Conservation (phyloP, 2,329 filamentous ascomycete genomes). For the Stagonosporopsis chrysanthemi region DNA sequence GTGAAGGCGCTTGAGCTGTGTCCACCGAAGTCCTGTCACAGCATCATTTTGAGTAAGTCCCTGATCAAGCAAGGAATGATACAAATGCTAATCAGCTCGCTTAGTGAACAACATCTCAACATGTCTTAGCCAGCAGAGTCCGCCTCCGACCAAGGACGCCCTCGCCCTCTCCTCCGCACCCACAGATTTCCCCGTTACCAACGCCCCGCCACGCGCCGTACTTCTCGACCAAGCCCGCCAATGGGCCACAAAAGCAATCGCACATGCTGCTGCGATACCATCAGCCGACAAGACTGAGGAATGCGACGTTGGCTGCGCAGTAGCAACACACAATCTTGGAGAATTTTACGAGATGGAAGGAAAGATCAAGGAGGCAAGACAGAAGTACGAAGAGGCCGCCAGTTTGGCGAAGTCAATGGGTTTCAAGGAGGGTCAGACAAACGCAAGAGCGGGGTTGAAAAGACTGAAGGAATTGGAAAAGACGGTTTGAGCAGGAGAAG, state of each 20-base stretch:
- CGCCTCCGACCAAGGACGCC: constrained; percentile 37
- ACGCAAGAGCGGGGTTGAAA: constrained; percentile 52
- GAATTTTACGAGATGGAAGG: constrained; percentile 82
- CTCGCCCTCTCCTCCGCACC: constrained; percentile 44
- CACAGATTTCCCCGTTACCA: constrained; percentile 46
- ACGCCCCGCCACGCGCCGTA: constrained; percentile 62
- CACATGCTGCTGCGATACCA: constrained; percentile 69
- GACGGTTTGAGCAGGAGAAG: neutral
- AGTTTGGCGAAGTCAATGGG: constrained; percentile 61
- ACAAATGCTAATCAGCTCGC: constrained; percentile 16
- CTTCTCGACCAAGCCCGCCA: constrained; percentile 74
- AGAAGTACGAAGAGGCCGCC: constrained; percentile 73
- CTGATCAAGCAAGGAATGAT: neutral
- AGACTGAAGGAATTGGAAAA: constrained; percentile 42
- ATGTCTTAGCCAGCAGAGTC: constrained; percentile 72
- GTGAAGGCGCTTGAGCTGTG: constrained; percentile 81
- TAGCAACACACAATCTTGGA: constrained; percentile 84
- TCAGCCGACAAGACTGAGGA: constrained; percentile 74
- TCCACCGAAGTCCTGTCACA: constrained; percentile 72
- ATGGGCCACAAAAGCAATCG: constrained; percentile 81
- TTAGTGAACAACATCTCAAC: constrained; percentile 81
- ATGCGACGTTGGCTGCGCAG: constrained; percentile 83
- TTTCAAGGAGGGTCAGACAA: constrained; percentile 55
- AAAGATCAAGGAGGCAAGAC: constrained; percentile 68
- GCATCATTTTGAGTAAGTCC: constrained; percentile 75